A percentile compares a stretch with the other conserved stretches of the same genome.
These are phyloP conservation scores for Botrytis fabae DNA, from an alignment of 2,329 filamentous ascomycete species.

Conservation along the genomic window DNA sequence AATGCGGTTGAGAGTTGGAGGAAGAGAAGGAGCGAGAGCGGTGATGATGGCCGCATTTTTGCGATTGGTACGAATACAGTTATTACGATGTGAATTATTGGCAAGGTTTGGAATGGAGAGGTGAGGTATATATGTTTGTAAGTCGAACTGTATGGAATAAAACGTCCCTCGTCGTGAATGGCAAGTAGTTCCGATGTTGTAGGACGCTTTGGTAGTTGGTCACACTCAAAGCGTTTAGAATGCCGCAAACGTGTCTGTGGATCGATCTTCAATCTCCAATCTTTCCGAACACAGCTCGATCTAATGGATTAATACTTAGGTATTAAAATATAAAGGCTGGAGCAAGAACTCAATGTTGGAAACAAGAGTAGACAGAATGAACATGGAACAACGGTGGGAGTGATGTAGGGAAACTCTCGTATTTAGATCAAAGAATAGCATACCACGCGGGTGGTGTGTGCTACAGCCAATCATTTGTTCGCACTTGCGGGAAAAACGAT, in stretches of 20 bases:
- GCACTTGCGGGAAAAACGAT: neutral
- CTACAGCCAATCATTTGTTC: neutral
- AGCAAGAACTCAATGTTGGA: neutral
- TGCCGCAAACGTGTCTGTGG: slow-evolving; percentile 2
- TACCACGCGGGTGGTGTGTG: neutral
- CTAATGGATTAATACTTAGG: neutral
- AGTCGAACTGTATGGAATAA: neutral
- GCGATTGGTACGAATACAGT: neutral
- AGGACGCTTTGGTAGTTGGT: neutral
- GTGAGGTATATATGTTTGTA: neutral
- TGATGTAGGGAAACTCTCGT: neutral
- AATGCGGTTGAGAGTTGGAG: slow-evolving; percentile 29
- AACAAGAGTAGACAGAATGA: neutral
- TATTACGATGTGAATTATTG: neutral
- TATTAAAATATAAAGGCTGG: neutral
- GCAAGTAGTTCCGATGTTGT: slow-evolving; percentile 9
- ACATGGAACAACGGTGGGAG: neutral
- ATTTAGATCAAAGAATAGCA: neutral
- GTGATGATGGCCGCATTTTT: slow-evolving; percentile 22
- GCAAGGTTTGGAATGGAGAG: neutral
- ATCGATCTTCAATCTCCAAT: neutral
- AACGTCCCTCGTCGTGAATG: neutral
- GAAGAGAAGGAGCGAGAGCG: slow-evolving; percentile 23
- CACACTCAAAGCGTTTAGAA: slow-evolving; percentile 7
- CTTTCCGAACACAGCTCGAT: neutral